A percentile compares a stretch with the other conserved stretches of the same genome.
These are phyloP conservation scores for Litsea cubeba DNA, from an alignment of 164 flowering plant genomes.

Conservation along the genomic window DNA sequence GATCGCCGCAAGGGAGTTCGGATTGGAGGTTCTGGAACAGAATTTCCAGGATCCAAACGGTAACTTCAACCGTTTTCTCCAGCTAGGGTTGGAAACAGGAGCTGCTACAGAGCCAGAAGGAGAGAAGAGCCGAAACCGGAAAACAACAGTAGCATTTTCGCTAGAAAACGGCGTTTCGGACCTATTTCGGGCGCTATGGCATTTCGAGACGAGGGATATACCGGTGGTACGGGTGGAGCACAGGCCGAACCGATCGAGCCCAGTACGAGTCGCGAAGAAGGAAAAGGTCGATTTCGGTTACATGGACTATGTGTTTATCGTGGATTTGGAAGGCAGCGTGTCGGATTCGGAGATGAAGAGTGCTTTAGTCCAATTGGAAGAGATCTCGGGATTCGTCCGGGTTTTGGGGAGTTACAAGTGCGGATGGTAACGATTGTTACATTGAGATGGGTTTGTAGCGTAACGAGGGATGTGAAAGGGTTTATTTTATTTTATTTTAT, in stretches of 20 bases:
- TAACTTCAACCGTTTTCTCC: conserved; percentile 10
- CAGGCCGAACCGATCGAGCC: conserved; percentile 22
- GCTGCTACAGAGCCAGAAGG: not conserved
- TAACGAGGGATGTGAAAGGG: not conserved
- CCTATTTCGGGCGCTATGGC: conserved; percentile 19
- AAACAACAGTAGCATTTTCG: conserved; percentile 26
- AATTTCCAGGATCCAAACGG: conserved; percentile 16
- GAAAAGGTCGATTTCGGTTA: conserved; percentile 1
- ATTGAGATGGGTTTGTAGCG: not conserved
- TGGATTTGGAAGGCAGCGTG: conserved; percentile 19
- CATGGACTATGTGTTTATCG: conserved; percentile 23
- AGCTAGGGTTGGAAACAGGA: conserved; percentile 12
- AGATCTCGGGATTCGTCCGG: conserved; percentile 18
- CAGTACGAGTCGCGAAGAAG: conserved; percentile 10
- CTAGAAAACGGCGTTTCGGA: conserved; percentile 24
- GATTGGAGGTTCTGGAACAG: conserved; percentile 18
- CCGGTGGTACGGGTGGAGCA: conserved; percentile 23
- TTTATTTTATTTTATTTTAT: not conserved
- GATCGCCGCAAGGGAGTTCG: conserved; percentile 27
- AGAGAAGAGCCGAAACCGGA: not conserved
- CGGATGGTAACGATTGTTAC: not conserved
- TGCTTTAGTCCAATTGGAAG: conserved; percentile 13
- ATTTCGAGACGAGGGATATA: conserved; percentile 18
- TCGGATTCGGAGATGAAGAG: conserved; percentile 7
- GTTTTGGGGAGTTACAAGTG: conserved; percentile 24